Percentiles rank a stretch among this genome's conserved stretches.
phyloP scores from a whole-genome alignment of 305 asterid genomes.

The Fraxinus albicans region DNA sequence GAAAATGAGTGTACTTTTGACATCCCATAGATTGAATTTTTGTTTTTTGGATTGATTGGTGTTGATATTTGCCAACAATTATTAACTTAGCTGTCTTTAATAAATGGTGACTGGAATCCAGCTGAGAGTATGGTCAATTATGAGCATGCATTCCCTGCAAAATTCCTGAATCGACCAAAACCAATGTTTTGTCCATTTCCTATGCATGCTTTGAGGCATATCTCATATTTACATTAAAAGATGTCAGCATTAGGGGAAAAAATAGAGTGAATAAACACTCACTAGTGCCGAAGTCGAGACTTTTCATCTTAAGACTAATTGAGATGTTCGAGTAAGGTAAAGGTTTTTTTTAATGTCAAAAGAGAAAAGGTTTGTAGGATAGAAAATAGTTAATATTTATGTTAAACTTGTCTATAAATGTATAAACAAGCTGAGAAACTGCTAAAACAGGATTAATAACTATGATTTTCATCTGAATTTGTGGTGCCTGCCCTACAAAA shows the following conservation, averaged over 20 bases:
- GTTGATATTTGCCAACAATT: neutral
- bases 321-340: neutral
- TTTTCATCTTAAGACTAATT: neutral
- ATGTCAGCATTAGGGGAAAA: neutral
- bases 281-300: neutral
- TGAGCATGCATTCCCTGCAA: neutral
- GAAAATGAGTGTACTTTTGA: neutral
- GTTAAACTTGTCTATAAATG: neutral
- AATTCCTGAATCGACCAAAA: neutral
- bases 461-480: neutral
- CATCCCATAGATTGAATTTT: neutral
- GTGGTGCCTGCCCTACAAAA: neutral
- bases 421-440: neutral
- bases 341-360: neutral
- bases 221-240: neutral
- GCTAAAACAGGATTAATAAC: neutral
- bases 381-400: neutral
- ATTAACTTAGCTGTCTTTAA: neutral
- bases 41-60: neutral
- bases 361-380: neutral
- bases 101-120: neutral
- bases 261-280: neutral
- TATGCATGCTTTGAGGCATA: neutral
- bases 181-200: neutral
- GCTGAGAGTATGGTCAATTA: neutral